Evolutionary conservation across 192 early-diverging fungal genomes (phyloP).

Genomic region (Coemansia brasiliensis): DNA sequence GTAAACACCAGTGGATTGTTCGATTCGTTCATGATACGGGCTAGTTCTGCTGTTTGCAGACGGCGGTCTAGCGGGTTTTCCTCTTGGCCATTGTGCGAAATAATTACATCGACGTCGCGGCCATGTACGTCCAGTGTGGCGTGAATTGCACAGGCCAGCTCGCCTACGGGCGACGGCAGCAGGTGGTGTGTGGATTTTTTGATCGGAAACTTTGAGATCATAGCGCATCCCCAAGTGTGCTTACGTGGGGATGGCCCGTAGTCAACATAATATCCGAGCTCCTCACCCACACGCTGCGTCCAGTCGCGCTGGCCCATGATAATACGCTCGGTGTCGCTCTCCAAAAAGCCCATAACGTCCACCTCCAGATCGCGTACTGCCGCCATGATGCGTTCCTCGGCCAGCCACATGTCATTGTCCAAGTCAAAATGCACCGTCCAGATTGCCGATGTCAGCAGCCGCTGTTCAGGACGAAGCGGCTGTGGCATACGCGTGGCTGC

Average conservation of each 20-base stretch:
- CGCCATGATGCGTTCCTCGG: conserved; percentile 69
- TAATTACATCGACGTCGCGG: conserved; percentile 74
- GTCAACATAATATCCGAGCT: conserved; percentile 75
- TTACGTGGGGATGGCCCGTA: conserved; percentile 83
- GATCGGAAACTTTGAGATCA: conserved; percentile 87
- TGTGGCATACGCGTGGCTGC: conserved; percentile 54
- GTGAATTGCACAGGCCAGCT: conserved; percentile 83
- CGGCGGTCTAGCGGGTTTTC: conserved; percentile 72
- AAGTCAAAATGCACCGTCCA: conserved; percentile 87
- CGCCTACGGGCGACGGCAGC: conserved; percentile 77
- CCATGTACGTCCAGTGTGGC: conserved; percentile 84
- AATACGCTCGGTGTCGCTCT: conserved; percentile 75
- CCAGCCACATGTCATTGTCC: conserved; percentile 85
- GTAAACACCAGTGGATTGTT: conserved; percentile 75
- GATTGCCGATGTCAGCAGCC: conserved; percentile 72
- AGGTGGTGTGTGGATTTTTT: conserved; percentile 69
- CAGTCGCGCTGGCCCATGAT: conserved; percentile 86
- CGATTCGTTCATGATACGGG: conserved; percentile 73
- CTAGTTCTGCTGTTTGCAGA: conserved; percentile 76
- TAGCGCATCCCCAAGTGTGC: conserved; percentile 84
- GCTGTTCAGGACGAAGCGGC: conserved; percentile 64
- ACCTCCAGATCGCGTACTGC: conserved; percentile 74
- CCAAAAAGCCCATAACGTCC: conserved; percentile 80
- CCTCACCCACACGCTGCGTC: conserved; percentile 75
- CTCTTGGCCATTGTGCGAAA: conserved; percentile 82